phyloP scores from a whole-genome alignment of 257 asterid genomes.

The Anisodus tanguticus region DNA sequence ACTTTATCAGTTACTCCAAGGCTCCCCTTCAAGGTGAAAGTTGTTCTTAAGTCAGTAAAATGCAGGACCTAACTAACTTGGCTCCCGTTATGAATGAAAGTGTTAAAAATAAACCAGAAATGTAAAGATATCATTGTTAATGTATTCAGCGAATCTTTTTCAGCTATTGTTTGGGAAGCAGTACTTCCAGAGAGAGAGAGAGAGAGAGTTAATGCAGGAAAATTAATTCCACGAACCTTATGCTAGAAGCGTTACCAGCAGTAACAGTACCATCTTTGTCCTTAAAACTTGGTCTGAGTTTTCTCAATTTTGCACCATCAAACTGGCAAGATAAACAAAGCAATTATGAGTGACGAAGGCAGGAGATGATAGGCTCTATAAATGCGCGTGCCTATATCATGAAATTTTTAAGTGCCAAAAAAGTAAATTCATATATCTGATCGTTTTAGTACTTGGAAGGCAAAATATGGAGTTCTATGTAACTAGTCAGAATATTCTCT shows the following conservation, averaged over 20 bases:
- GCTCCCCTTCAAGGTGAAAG: background rate
- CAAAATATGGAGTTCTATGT: background rate
- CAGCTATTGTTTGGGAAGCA: background rate
- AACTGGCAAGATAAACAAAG: constrained; percentile 56
- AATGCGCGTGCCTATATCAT: background rate
- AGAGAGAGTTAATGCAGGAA: background rate
- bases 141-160: background rate
- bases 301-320: constrained; percentile 92
- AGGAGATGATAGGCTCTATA: background rate
- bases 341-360: constrained; percentile 1
- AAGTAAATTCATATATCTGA: background rate
- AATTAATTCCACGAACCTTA: constrained; percentile 59
- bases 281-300: constrained; percentile 97
- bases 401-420: background rate
- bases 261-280: constrained; percentile 94
- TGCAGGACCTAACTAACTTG: too few species aligned
- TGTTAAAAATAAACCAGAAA: constrained; percentile 12
- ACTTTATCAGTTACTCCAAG: too few species aligned
- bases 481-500: background rate
- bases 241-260: constrained; percentile 98
- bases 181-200: background rate
- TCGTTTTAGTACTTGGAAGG: background rate
- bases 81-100: too few species aligned
- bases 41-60: too few species aligned
- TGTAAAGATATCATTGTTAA: background rate